A percentile compares a stretch with the other conserved stretches of the same genome.
Conservation (phyloP, 2,329 filamentous ascomycete genomes). For the Cercospora citrullina region DNA sequence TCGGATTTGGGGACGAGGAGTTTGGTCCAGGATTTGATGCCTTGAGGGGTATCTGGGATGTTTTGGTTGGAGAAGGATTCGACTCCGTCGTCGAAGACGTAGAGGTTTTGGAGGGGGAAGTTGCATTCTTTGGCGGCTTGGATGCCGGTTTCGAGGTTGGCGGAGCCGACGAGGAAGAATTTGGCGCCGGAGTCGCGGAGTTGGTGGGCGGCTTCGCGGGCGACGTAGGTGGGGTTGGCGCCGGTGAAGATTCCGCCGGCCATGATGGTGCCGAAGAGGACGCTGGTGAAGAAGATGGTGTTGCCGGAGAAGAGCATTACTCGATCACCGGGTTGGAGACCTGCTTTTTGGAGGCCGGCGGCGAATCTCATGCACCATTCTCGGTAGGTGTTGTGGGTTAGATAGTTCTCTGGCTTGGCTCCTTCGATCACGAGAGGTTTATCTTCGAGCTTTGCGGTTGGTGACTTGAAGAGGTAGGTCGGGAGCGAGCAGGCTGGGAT, state of each 20-base stretch:
- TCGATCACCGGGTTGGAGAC: constrained; percentile 66
- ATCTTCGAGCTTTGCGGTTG: constrained; percentile 41
- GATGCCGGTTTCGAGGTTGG: constrained; percentile 50
- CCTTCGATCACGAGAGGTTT: constrained; percentile 63
- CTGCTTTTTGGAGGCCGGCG: constrained; percentile 60
- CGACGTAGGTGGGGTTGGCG: constrained; percentile 41
- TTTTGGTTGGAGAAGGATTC: constrained; percentile 61
- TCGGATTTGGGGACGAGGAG: constrained; percentile 45
- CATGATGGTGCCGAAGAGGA: constrained; percentile 73
- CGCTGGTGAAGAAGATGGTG: constrained; percentile 68
- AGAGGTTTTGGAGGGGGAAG: constrained; percentile 48
- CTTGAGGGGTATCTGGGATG: constrained; percentile 59
- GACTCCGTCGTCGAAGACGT: constrained; percentile 52
- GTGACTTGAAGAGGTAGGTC: constrained; percentile 54
- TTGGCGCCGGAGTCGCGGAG: constrained; percentile 35
- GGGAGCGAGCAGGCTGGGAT: constrained; percentile 50
- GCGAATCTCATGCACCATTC: constrained; percentile 72
- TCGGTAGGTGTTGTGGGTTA: constrained; percentile 66
- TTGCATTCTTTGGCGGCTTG: constrained; percentile 52
- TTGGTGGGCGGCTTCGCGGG: constrained; percentile 37
- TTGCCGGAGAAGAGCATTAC: constrained; percentile 74
- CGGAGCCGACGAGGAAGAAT: constrained; percentile 43
- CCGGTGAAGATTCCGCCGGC: constrained; percentile 49
- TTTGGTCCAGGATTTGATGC: constrained; percentile 26
- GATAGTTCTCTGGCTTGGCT: constrained; percentile 63